Conservation (phyloP, 768 basidiomycete genomes). For the Pisolithus microcarpus region DNA sequence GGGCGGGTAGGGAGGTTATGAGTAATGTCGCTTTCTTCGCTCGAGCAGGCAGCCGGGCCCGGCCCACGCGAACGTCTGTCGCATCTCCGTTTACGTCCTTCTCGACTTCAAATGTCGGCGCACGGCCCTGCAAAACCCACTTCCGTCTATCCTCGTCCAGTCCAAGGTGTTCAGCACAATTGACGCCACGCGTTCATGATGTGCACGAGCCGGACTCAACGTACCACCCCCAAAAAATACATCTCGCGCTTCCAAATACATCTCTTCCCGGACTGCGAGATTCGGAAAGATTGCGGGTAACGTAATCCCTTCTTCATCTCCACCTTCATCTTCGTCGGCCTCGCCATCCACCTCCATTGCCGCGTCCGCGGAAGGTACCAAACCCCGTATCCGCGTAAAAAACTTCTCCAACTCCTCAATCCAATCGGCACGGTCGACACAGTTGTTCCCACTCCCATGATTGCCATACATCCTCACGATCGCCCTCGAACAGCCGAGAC, state of each 20-base stretch:
- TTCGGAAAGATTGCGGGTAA: constrained; percentile 55
- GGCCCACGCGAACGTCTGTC: constrained; percentile 53
- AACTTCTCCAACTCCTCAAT: constrained; percentile 79
- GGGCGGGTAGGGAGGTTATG: constrained; percentile 39
- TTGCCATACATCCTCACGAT: constrained; percentile 56
- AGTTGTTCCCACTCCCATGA: constrained; percentile 44
- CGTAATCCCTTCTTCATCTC: constrained; percentile 20
- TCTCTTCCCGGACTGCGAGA: constrained; percentile 73
- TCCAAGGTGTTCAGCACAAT: constrained; percentile 52
- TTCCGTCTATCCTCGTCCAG: constrained; percentile 61
- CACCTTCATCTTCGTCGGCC: too few species aligned
- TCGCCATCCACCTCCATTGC: constrained; percentile 34
- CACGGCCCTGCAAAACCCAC: constrained; percentile 62
- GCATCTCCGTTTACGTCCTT: constrained; percentile 58
- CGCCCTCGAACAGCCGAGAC: constrained; percentile 38
- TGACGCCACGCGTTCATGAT: constrained; percentile 42
- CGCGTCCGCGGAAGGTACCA: constrained; percentile 46
- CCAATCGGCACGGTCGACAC: constrained; percentile 58
- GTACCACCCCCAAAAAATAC: constrained; percentile 79
- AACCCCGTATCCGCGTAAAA: constrained; percentile 60
- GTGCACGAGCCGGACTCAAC: constrained; percentile 44
- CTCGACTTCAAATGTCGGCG: constrained; percentile 62
- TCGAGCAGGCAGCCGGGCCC: constrained; percentile 49
- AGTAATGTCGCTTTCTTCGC: constrained; percentile 30
- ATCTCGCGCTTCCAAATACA: constrained; percentile 83